Percentiles rank a stretch among this genome's conserved stretches.
phyloP scores from a whole-genome alignment of 2,329 filamentous ascomycete genomes.

The Sclerotinia subarctica region DNA sequence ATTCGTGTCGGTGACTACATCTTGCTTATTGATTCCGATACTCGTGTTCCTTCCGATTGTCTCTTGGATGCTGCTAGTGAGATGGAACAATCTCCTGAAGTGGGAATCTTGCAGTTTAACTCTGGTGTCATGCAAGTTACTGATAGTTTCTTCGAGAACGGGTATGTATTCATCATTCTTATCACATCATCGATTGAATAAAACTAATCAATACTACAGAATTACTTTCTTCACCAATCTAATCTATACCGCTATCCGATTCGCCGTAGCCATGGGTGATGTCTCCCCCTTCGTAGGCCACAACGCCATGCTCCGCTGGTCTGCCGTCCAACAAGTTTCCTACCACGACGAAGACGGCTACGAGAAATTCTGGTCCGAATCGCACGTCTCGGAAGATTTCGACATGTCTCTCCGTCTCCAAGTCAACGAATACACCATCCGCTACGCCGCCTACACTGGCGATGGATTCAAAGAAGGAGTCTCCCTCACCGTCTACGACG shows the following conservation, averaged over 20 bases:
- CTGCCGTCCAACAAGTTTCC: slow-evolving; percentile 69
- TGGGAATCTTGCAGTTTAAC: slow-evolving; percentile 75
- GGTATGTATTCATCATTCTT: slow-evolving; percentile 30
- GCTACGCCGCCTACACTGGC: slow-evolving; percentile 68
- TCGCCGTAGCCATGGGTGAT: slow-evolving; percentile 73
- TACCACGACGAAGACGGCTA: slow-evolving; percentile 68
- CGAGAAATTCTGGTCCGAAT: slow-evolving; percentile 80
- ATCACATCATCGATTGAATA: rapidly evolving
- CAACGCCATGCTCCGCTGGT: slow-evolving; percentile 74
- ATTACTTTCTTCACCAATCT: slow-evolving; percentile 72
- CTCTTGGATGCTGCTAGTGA: slow-evolving; percentile 76
- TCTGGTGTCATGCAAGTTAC: slow-evolving; percentile 79
- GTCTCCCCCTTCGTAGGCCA: slow-evolving; percentile 79
- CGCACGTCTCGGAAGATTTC: slow-evolving; percentile 77
- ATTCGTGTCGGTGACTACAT: slow-evolving; percentile 85
- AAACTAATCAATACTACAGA: not conserved
- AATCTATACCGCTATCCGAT: slow-evolving; percentile 73
- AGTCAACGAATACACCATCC: slow-evolving; percentile 68
- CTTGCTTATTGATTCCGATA: slow-evolving; percentile 74
- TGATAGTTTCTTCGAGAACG: slow-evolving; percentile 68
- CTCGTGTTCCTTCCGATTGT: slow-evolving; percentile 73
- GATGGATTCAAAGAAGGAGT: slow-evolving; percentile 82
- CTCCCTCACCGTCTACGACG: slow-evolving; percentile 80
- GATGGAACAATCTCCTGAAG: slow-evolving; percentile 75
- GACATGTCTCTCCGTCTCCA: slow-evolving; percentile 78